A percentile compares a stretch with the other conserved stretches of the same genome.
These are phyloP conservation scores for Gossypium schwendimanii DNA, from an alignment of 441 rosid species.

Conservation along the genomic window DNA sequence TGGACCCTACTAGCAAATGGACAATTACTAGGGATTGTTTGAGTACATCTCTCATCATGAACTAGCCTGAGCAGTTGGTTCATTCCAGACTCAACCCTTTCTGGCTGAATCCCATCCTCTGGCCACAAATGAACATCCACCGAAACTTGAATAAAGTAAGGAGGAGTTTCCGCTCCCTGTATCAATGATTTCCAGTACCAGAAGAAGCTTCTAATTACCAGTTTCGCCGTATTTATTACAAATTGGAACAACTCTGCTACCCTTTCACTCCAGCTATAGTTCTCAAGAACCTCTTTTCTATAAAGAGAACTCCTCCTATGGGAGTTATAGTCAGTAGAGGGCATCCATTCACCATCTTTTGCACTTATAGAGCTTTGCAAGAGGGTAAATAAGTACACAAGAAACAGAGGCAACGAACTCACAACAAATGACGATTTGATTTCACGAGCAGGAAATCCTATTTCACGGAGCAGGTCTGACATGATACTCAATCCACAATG, in stretches of 20 bases:
- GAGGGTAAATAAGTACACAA: conserved; percentile 85
- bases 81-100: conserved; percentile 80
- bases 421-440: conserved; percentile 87
- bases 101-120: conserved; percentile 99
- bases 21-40: conserved; percentile 50
- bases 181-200: conserved; percentile 87
- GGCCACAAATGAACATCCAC: conserved; percentile 93
- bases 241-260: conserved; percentile 33
- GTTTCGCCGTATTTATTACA: conserved; percentile 41
- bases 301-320: conserved; percentile 38
- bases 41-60: conserved; percentile 65
- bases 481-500: conserved; percentile 69
- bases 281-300: conserved; percentile 43
- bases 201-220: conserved; percentile 51
- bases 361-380: conserved; percentile 95
- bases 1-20: conserved; percentile 82
- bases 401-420: conserved; percentile 84
- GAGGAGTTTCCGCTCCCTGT: conserved; percentile 96
- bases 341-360: conserved; percentile 93
- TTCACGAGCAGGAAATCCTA: conserved; percentile 85
- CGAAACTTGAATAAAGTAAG: conserved; percentile 91
- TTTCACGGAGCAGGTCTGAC: conserved; percentile 51
- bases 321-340: conserved; percentile 45
- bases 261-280: conserved; percentile 56
- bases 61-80: conserved; percentile 73